Evolutionary conservation across 2,329 filamentous ascomycete species (phyloP).

Genomic region (Trichoderma atrobrunneum): DNA sequence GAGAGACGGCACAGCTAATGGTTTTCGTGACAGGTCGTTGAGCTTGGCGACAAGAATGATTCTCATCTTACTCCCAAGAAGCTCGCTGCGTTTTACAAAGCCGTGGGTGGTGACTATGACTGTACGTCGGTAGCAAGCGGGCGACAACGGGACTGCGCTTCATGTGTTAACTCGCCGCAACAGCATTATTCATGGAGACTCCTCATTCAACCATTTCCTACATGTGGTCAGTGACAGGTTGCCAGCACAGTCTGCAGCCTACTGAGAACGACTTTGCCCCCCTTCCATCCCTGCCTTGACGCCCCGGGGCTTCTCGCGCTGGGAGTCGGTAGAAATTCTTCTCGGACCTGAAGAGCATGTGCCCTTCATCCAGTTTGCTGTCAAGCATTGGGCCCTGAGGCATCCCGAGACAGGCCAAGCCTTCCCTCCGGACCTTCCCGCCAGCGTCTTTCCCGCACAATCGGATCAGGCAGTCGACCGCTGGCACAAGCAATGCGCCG

Average conservation of each 20-base stretch:
- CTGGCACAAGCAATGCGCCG: conserved; percentile 80
- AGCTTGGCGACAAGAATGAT: conserved; percentile 57
- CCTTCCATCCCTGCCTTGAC: conserved; percentile 83
- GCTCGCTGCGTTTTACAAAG: conserved; percentile 72
- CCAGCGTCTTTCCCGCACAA: conserved; percentile 63
- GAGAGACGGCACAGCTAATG: conserved; percentile 21
- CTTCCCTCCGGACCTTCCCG: conserved; percentile 60
- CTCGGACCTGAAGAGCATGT: conserved; percentile 87
- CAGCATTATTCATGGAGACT: conserved; percentile 73
- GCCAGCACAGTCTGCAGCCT: conserved; percentile 82
- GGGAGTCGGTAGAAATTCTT: conserved; percentile 88
- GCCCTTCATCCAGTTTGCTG: conserved; percentile 75
- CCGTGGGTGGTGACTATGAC: conserved; percentile 74
- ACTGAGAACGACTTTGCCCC: conserved; percentile 67
- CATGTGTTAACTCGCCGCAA: conserved; percentile 11
- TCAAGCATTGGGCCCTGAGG: conserved; percentile 71
- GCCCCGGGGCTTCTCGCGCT: conserved; percentile 79
- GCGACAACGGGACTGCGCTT: not conserved
- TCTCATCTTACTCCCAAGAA: conserved; percentile 62
- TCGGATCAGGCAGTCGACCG: conserved; percentile 77
- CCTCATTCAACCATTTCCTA: conserved; percentile 75
- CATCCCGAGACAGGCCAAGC: conserved; percentile 70
- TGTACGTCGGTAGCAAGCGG: conserved; percentile 37
- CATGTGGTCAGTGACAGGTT: conserved; percentile 89
- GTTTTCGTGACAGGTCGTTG: conserved; percentile 43